A percentile compares a stretch with the other conserved stretches of the same genome.
These are phyloP conservation scores for Ganoderma sp. DNA, from an alignment of 1,284 basidiomycete genomes.

Conservation along the genomic window DNA sequence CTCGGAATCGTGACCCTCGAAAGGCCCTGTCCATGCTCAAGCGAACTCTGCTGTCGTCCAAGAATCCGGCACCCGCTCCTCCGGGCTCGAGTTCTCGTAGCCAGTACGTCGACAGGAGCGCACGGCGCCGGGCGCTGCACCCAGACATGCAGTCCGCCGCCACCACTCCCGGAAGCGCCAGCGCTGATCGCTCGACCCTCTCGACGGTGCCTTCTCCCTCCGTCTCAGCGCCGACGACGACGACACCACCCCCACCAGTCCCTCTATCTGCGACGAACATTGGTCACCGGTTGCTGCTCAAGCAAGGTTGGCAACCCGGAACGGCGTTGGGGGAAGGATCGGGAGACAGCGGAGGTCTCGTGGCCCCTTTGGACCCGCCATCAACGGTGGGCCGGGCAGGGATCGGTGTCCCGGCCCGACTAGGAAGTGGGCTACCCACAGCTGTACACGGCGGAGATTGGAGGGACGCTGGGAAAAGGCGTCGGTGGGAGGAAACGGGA, in stretches of 20 bases:
- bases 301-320: slow-evolving; percentile 78
- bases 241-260: slow-evolving; percentile 28
- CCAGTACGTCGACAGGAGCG: slow-evolving; percentile 69
- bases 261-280: slow-evolving; percentile 53
- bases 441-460: slow-evolving; percentile 29
- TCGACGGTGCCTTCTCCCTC: slow-evolving; percentile 45
- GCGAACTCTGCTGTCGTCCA: slow-evolving; percentile 61
- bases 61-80: slow-evolving; percentile 29
- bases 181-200: slow-evolving; percentile 48
- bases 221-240: slow-evolving; percentile 17
- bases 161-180: slow-evolving; percentile 1
- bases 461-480: slow-evolving; percentile 39
- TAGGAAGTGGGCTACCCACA: slow-evolving; percentile 1
- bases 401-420: slow-evolving; percentile 49
- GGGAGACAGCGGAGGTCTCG: slow-evolving; percentile 46
- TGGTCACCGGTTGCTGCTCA: slow-evolving; percentile 68
- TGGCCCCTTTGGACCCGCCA: slow-evolving; percentile 60
- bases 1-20: slow-evolving; percentile 53
- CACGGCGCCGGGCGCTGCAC: slow-evolving; percentile 64
- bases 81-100: slow-evolving; percentile 10
- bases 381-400: slow-evolving; percentile 54
- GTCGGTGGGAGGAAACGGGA: slow-evolving; percentile 38
- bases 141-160: slow-evolving; percentile 40
- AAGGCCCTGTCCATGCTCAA: slow-evolving; percentile 67
- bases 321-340: slow-evolving; percentile 54